A percentile compares a stretch with the other conserved stretches of the same genome.
Evolutionary conservation across 306 rosid genomes (phyloP).

Genomic region (Lathyrus sativus): DNA sequence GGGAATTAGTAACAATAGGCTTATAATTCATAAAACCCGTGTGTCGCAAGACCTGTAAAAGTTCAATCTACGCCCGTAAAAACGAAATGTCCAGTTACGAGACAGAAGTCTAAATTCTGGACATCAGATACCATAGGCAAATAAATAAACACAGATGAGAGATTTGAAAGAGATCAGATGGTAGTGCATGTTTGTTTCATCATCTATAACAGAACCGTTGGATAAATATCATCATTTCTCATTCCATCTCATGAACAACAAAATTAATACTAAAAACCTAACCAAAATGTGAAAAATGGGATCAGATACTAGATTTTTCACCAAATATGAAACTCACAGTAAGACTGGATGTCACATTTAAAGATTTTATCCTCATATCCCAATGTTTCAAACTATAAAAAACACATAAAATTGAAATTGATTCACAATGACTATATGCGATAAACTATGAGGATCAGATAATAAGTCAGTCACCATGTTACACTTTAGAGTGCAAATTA

Average conservation of each 20-base stretch:
- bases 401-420: no score
- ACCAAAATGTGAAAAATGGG: not conserved
- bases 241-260: not conserved
- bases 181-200: conserved; percentile 87
- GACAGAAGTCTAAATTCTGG: conserved; percentile 48
- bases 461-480: conserved; percentile 75
- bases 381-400: not conserved
- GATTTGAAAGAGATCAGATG: conserved; percentile 63
- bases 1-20: conserved; percentile 66
- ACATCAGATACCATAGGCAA: conserved; percentile 80
- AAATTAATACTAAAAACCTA: not conserved
- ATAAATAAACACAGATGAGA: not conserved
- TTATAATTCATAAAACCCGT: conserved; percentile 38
- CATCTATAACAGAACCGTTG: conserved; percentile 59
- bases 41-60: conserved; percentile 80
- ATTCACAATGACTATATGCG: no score
- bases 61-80: conserved; percentile 53
- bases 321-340: conserved; percentile 37
- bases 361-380: conserved; percentile 44
- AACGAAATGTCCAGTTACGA: conserved; percentile 66
- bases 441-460: conserved; percentile 54
- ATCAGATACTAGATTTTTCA: conserved; percentile 56
- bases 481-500: conserved; percentile 60
- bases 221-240: conserved; percentile 67
- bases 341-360: conserved; percentile 47